These are phyloP conservation scores for Akanthomyces lecanii DNA, from an alignment of 2,329 filamentous ascomycete genomes.

Conservation along the genomic window DNA sequence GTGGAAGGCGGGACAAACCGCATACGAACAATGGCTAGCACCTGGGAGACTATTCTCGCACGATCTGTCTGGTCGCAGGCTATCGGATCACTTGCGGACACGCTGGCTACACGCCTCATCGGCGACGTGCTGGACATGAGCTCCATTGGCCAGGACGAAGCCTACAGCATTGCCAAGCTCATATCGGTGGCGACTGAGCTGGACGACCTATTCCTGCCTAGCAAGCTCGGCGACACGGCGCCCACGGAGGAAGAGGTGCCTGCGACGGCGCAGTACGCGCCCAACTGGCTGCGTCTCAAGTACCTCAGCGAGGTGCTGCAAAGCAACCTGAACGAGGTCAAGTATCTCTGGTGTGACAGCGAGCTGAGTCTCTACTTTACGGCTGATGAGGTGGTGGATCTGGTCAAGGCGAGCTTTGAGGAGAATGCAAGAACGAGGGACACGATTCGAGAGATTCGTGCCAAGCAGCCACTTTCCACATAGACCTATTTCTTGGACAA, in stretches of 20 bases:
- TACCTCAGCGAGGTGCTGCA: slow-evolving; percentile 62
- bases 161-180: slow-evolving; percentile 55
- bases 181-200: slow-evolving; percentile 55
- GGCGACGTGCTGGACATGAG: slow-evolving; percentile 58
- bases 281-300: slow-evolving; percentile 60
- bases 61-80: slow-evolving; percentile 61
- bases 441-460: slow-evolving; percentile 54
- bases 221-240: slow-evolving; percentile 28
- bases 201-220: slow-evolving; percentile 56
- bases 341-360: slow-evolving; percentile 61
- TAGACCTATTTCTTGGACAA: neutral
- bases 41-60: slow-evolving; percentile 56
- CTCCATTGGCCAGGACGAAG: slow-evolving; percentile 60
- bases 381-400: slow-evolving; percentile 56
- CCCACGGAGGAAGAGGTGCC: slow-evolving; percentile 41
- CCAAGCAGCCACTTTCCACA: slow-evolving; percentile 37
- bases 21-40: slow-evolving; percentile 48
- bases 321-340: slow-evolving; percentile 61
- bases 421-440: slow-evolving; percentile 56
- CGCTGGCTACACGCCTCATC: slow-evolving; percentile 56
- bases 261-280: slow-evolving; percentile 56
- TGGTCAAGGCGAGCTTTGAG: slow-evolving; percentile 61
- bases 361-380: slow-evolving; percentile 62
- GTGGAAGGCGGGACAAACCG: slow-evolving; percentile 51
- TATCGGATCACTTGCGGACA: slow-evolving; percentile 55